These are phyloP conservation scores for Cicer pinnatifidum DNA, from an alignment of 306 rosid genomes.

Conservation along the genomic window DNA sequence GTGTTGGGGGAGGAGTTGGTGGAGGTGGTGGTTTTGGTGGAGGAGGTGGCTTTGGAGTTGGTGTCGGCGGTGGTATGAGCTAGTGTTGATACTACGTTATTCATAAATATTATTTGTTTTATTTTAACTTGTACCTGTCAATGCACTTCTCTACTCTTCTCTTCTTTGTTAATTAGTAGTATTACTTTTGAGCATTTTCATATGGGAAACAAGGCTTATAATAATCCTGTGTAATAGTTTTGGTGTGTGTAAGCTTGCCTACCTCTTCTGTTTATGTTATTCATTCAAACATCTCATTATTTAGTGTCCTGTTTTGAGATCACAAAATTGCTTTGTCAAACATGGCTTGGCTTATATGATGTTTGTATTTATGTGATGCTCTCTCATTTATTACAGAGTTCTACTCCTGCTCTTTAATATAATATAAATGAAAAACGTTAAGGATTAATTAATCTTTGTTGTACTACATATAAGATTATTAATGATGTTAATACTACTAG, in stretches of 20 bases:
- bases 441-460: no score
- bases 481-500: no score
- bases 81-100: neutral
- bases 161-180: neutral
- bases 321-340: no score
- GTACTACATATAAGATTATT: no score
- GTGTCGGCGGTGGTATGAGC: neutral
- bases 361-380: no score
- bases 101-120: neutral
- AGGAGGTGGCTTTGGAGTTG: conserved; percentile 45
- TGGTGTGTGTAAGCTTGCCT: neutral
- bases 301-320: no score
- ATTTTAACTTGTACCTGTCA: neutral
- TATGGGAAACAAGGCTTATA: neutral
- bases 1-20: conserved; percentile 38
- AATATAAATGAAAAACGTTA: no score
- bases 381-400: no score
- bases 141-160: neutral
- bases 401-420: no score
- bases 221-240: neutral
- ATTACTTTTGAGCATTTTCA: neutral
- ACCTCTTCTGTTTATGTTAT: no score
- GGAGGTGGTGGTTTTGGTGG: conserved; percentile 47
- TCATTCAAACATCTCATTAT: no score
- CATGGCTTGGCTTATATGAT: no score